Conservation (phyloP, 176 grass and related monocot species). For the Carex parvula region DNA sequence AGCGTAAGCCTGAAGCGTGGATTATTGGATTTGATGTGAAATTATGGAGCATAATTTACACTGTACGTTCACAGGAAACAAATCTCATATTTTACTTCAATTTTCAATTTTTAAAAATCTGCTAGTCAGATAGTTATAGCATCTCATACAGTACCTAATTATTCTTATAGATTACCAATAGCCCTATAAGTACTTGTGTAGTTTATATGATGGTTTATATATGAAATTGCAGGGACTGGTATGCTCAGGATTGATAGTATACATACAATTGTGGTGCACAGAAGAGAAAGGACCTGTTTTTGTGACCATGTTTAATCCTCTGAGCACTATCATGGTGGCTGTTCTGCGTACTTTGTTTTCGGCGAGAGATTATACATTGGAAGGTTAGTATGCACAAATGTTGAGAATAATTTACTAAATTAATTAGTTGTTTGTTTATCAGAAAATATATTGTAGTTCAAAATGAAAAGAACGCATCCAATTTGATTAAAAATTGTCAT, state of each 20-base stretch:
- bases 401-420: not conserved
- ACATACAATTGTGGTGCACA: constrained; percentile 85
- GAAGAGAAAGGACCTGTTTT: constrained; percentile 89
- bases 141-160: not conserved
- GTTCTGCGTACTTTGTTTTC: constrained; percentile 69
- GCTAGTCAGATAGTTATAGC: not conserved
- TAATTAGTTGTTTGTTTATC: not conserved
- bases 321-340: constrained; percentile 72
- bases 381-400: constrained; percentile 33
- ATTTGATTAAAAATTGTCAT: too few species aligned
- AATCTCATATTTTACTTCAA: not conserved
- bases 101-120: not conserved
- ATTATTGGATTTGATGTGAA: constrained; percentile 69
- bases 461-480: too few species aligned
- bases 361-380: constrained; percentile 69
- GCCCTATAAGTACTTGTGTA: not conserved
- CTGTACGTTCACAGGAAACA: constrained; percentile 6
- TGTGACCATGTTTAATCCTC: constrained; percentile 94
- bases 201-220: not conserved
- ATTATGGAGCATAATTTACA: constrained; percentile 76
- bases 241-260: constrained; percentile 74
- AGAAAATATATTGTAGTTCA: too few species aligned
- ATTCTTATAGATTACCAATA: not conserved
- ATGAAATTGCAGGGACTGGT: constrained; percentile 45
- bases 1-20: constrained; percentile 49